phyloP scores from a whole-genome alignment of 75 land plant genomes.

The Isoetes taiwanensis region DNA sequence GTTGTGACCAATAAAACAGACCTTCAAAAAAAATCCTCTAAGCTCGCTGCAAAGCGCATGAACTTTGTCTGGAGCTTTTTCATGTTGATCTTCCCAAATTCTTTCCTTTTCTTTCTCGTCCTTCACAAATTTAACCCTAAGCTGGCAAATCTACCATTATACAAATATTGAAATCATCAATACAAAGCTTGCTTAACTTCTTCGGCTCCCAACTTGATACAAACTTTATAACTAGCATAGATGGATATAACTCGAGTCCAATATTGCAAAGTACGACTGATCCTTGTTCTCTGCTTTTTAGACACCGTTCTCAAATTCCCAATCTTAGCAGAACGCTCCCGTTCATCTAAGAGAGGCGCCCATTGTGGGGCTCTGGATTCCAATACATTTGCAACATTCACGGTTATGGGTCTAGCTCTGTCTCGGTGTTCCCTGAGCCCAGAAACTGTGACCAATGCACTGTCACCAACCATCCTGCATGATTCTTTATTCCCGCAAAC shows the following conservation, averaged over 20 bases:
- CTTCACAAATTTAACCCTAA: slow-evolving; percentile 47
- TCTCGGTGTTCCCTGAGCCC: too few species aligned
- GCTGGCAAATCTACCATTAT: slow-evolving; percentile 46
- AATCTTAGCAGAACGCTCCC: slow-evolving; percentile 2
- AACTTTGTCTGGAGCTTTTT: slow-evolving; percentile 72
- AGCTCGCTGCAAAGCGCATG: slow-evolving; percentile 78
- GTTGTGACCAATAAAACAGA: slow-evolving; percentile 6
- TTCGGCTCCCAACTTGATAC: not conserved
- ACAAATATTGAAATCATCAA: not conserved
- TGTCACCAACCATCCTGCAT: too few species aligned
- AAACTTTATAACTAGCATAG: slow-evolving; percentile 28
- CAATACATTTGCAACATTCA: too few species aligned
- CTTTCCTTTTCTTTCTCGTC: slow-evolving; percentile 45
- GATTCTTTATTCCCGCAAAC: too few species aligned
- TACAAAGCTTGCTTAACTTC: not conserved
- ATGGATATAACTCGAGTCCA: slow-evolving; percentile 19
- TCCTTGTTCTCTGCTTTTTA: not conserved
- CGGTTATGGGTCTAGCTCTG: too few species aligned
- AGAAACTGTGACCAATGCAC: too few species aligned
- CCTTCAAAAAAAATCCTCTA: slow-evolving; percentile 96
- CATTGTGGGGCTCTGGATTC: too few species aligned
- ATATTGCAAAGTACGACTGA: slow-evolving; percentile 17
- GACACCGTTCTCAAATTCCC: slow-evolving; percentile 10
- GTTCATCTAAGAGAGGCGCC: slow-evolving; percentile 11
- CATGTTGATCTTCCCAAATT: slow-evolving; percentile 87